Evolutionary conservation across 345 rosid species (phyloP), one percentile per base, ranked within the genome.

Genomic region (Fremontodendron californicum): DNA sequence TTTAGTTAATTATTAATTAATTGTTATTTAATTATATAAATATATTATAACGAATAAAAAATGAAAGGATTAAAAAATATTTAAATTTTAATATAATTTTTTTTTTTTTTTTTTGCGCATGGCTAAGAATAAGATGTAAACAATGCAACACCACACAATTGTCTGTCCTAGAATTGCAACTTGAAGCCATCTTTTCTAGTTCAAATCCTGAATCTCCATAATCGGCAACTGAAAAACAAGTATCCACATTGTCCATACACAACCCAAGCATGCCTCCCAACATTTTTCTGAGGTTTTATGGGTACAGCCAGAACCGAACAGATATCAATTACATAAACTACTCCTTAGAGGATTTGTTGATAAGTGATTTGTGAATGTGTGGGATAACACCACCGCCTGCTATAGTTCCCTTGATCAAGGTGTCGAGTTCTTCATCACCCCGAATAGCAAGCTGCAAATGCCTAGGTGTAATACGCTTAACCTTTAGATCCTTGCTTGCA

Each of bases 351-450:
- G 92, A 87, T 68, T 90, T 90, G 85, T 89, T 89, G 87, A 90
- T 89, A 79, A 90, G 92, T 29, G 91, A 88, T 80, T 90, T 89
- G 88, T 90, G 94, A 76, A 90, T 89, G 81, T 89, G 94, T 0
- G 94, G 94, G 40, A 90, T 90, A 68, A 90, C 94, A 57, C 94
- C 92, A 23, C 93, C 93, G 42, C 94, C 93, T 4, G 93, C 91
- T 18, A 89, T 89, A 75, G 90, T 90, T 81, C 92, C 93, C 73
- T 88, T 89, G 79, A 89, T 89, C 76, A 89, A 89, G 35, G 93
- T 89, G 75, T 89, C 93, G 0, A 90, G 91, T 81, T 90, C 94
- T 57, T 90, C 94, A 42, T 90, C 94, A 27, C 94, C 94, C 3
- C 92, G 87, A 23, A 90, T 90, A 0, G 92, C 92, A 33, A 90